Evolutionary conservation across 2,329 filamentous ascomycete species (phyloP).

Genomic region (Emmonsia crescens): DNA sequence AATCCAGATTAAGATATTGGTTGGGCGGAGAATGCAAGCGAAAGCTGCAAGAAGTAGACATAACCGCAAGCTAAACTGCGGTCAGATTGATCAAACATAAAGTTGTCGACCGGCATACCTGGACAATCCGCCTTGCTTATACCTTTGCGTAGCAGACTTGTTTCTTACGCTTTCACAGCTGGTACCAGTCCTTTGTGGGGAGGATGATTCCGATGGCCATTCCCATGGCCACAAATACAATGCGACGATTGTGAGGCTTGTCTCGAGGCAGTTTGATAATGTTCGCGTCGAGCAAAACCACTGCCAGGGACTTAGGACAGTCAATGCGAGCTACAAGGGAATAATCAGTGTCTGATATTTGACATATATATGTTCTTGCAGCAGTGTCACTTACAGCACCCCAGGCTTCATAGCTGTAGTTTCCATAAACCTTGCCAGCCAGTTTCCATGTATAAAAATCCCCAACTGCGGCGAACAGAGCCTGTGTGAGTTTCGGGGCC

Average conservation of each 20-base stretch:
- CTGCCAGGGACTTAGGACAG: constrained; percentile 75
- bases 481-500: constrained; percentile 66
- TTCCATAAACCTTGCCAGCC: constrained; percentile 61
- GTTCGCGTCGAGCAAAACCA: constrained; percentile 93
- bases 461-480: constrained; percentile 61
- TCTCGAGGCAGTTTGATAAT: constrained; percentile 88
- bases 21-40: constrained; percentile 78
- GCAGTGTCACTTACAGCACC: constrained; percentile 50
- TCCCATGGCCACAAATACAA: constrained; percentile 82
- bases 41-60: constrained; percentile 67
- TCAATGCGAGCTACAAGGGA: constrained; percentile 52
- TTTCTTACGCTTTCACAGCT: neutral
- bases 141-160: neutral
- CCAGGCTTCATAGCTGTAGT: constrained; percentile 51
- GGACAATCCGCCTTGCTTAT: constrained; percentile 8
- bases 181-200: constrained; percentile 3
- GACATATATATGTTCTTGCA: neutral
- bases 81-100: constrained; percentile 2
- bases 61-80: constrained; percentile 41
- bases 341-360: constrained; percentile 10
- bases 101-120: constrained; percentile 17
- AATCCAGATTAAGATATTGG: constrained; percentile 78
- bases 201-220: constrained; percentile 35
- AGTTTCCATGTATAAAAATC: constrained; percentile 87
- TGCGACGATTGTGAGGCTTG: constrained; percentile 70